phyloP scores from a whole-genome alignment of 208 protist genomes.

The Porcisia deanei region DNA sequence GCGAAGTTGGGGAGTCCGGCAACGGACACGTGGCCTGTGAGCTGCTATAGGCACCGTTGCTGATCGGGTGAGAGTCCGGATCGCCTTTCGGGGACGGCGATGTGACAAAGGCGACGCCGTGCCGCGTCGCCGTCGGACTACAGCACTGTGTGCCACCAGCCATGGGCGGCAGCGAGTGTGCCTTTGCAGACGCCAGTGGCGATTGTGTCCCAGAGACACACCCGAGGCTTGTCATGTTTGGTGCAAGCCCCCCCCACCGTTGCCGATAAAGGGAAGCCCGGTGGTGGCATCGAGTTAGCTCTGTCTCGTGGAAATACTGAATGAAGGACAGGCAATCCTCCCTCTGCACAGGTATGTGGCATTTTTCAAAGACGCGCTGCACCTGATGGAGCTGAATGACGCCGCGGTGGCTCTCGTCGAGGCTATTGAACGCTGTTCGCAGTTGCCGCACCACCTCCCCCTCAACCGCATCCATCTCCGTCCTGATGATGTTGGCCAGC shows the following conservation, averaged over 20 bases:
- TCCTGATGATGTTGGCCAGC: conserved; percentile 79
- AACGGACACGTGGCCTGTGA: background rate
- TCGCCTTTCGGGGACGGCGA: background rate
- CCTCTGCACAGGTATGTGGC: conserved; percentile 50
- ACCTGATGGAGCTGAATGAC: conserved; percentile 72
- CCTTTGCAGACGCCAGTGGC: background rate
- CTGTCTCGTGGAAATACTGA: conserved; percentile 70
- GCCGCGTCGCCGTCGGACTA: background rate
- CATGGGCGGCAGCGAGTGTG: background rate
- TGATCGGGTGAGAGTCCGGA: background rate
- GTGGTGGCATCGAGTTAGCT: conserved; percentile 16
- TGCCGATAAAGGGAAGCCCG: conserved; percentile 7
- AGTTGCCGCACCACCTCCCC: conserved; percentile 77
- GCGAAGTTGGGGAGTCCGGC: conserved; percentile 12
- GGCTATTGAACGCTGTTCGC: conserved; percentile 79
- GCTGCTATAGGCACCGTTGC: background rate
- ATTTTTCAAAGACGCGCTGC: conserved; percentile 67
- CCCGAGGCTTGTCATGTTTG: background rate
- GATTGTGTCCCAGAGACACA: conserved; percentile 7
- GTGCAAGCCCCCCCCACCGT: conserved; percentile 10
- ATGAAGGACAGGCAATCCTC: conserved; percentile 78
- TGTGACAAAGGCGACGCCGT: background rate
- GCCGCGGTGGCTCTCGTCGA: conserved; percentile 83
- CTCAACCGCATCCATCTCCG: conserved; percentile 78
- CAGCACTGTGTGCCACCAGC: background rate